Base-by-base conservation (phyloP, 305 asterid species). In the Caryopteris hybrid region DNA sequence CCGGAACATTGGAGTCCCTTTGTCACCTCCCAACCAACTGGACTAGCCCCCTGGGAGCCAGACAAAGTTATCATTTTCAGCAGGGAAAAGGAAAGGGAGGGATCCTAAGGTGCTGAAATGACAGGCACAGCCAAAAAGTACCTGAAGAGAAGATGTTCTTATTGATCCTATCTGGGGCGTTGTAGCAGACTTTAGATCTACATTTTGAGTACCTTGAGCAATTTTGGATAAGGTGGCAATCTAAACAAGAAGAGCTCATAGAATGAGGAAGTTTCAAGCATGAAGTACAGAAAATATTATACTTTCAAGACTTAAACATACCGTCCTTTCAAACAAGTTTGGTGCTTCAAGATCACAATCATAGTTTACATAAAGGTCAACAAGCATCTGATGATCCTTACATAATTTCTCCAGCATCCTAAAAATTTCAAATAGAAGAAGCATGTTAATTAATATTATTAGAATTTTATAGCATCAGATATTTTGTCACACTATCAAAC, bases 281-380 rank as follows among this genome's bases (percentile, higher is more conserved):
- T 42, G 18, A 36, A 72, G 33, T 76, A 56, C 73, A 51, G 66
- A 47, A 82, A 54, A 21, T 51, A 58, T 41, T 31, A 61, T 13
- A 16, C 17, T 52, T 69, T 69, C 29, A 54, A 55, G 52, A 69
- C 18, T 57, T 54, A 68, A 72, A 53, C 85, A 76, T 74, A 92
- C 99, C 92, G 81, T 90, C 71, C 87, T 82, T 74, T 95, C 99
- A 85, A 92, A 95, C 74, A 90, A 83, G 81, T 95, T 95, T 51
- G 99, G 95, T 45, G 98, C 95, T 71, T 92, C 88, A 70, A 95
- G 97, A 84, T 92, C 99, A 85, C 99, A 95, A 74, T 95, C 99
- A 77, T 95, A 95, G 81, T 95, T 95, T 85, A 95, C 98, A 72
- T 84, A 95, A 55, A 95, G 86, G 85, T 92, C 99, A 45, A 95